A percentile compares a stretch with the other conserved stretches of the same genome.
These are phyloP conservation scores for Boletus patriciae DNA, from an alignment of 768 basidiomycete species.

Conservation along the genomic window DNA sequence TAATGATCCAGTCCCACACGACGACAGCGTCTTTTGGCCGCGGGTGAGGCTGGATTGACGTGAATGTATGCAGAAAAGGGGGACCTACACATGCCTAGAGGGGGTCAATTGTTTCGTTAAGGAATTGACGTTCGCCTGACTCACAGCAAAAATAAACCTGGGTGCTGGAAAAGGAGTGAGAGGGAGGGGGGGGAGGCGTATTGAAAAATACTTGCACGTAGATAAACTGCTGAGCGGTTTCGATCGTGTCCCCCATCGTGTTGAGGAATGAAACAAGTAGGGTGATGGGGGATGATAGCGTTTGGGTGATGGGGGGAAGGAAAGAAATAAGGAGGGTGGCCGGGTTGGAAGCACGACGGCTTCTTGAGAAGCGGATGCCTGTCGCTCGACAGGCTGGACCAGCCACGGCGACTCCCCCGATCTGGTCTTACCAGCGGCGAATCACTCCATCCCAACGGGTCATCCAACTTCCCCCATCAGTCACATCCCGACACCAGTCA, in stretches of 20 bases:
- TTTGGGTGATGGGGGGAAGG: conserved; percentile 14
- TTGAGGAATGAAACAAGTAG: conserved; percentile 20
- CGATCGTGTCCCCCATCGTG: conserved; percentile 46
- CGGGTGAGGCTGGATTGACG: background rate
- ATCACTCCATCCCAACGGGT: conserved; percentile 22
- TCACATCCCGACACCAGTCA: background rate
- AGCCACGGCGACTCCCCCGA: conserved; percentile 33
- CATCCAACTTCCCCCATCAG: conserved; percentile 11
- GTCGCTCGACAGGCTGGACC: conserved; percentile 17
- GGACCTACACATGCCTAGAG: conserved; percentile 67
- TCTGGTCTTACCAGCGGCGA: conserved; percentile 29
- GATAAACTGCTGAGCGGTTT: conserved; percentile 72
- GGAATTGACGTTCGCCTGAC: conserved; percentile 34
- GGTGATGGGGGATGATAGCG: conserved; percentile 8
- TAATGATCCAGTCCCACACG: conserved; percentile 84
- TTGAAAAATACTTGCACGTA: conserved; percentile 50
- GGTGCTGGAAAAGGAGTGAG: conserved; percentile 36
- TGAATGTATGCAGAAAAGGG: conserved; percentile 21
- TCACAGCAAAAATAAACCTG: conserved; percentile 86
- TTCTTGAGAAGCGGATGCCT: conserved; percentile 31
- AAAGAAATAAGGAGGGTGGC: conserved; percentile 30
- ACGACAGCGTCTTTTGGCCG: conserved; percentile 67
- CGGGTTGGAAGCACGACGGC: conserved; percentile 29
- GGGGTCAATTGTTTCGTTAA: conserved; percentile 29
- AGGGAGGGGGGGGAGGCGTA: background rate